Percentiles rank a stretch among this genome's conserved stretches.
Evolutionary conservation across 1,139 yeast species (phyloP).

Genomic region (Sugiyamaella castrensis): DNA sequence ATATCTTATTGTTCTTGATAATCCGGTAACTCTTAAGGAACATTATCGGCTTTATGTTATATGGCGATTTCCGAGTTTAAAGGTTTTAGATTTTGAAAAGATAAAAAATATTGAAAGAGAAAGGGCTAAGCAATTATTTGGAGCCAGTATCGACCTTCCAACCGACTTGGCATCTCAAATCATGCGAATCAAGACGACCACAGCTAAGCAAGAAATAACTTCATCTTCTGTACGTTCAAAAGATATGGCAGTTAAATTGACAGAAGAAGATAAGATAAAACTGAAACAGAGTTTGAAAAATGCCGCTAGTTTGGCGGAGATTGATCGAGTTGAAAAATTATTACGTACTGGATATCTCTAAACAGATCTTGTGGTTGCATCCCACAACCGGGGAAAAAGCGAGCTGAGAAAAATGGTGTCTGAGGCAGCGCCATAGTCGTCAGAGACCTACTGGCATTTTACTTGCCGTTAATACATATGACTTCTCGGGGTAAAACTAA

Average conservation of each 20-base stretch:
- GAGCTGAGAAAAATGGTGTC: too few relatives aligned
- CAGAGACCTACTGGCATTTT: too few relatives aligned
- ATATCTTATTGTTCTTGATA: constrained; percentile 55
- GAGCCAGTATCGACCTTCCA: constrained; percentile 37
- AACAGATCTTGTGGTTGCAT: too few relatives aligned
- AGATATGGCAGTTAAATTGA: constrained; percentile 43
- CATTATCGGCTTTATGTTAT: constrained; percentile 60
- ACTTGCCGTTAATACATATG: too few relatives aligned
- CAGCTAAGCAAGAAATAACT: constrained; percentile 1
- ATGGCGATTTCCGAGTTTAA: constrained; percentile 60
- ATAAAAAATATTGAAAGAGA: constrained; percentile 56
- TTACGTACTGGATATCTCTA: constrained; percentile 39
- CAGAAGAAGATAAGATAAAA: constrained; percentile 51
- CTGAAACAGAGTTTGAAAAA: constrained; percentile 53
- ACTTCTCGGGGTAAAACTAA: too few relatives aligned
- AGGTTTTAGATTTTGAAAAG: constrained; percentile 63
- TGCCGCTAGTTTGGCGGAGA: constrained; percentile 71
- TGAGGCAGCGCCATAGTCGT: too few relatives aligned
- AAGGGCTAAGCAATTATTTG: constrained; percentile 47
- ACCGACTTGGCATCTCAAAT: constrained; percentile 34
- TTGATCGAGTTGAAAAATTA: constrained; percentile 62
- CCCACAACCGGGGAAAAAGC: too few relatives aligned
- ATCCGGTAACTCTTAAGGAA: constrained; percentile 54
- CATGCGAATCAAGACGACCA: constrained; percentile 12
- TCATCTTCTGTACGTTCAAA: constrained; percentile 13